phyloP scores from a whole-genome alignment of 1,284 basidiomycete species.

The Malassezia slooffiae region DNA sequence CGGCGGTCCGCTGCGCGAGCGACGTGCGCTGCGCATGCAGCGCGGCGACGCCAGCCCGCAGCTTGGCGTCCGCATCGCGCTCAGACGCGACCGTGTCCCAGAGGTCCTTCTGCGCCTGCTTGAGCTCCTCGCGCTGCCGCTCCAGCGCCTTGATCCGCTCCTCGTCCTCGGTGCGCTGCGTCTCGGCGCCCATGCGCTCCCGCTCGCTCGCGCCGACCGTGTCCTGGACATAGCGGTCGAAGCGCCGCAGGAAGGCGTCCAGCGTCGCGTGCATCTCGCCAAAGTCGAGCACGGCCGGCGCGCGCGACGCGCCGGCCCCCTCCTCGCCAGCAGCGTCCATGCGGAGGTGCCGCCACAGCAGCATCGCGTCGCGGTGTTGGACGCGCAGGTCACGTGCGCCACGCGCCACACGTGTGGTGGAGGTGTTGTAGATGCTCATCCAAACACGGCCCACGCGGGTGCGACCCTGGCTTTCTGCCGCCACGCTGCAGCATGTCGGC shows the following conservation, averaged over 20 bases:
- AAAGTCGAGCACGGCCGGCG: slow-evolving; percentile 21
- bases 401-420: no score
- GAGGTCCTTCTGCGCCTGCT: slow-evolving; percentile 25
- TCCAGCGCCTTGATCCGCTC: slow-evolving; percentile 24
- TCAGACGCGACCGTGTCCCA: slow-evolving; percentile 36
- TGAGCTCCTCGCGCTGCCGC: slow-evolving; percentile 28
- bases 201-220: slow-evolving; percentile 29
- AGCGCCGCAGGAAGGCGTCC: slow-evolving; percentile 23
- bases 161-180: slow-evolving; percentile 23
- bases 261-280: slow-evolving; percentile 22
- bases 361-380: no score
- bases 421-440: no score
- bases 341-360: no score
- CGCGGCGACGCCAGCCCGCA: slow-evolving; percentile 23
- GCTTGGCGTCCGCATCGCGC: slow-evolving; percentile 24
- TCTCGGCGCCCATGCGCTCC: slow-evolving; percentile 25
- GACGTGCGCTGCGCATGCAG: slow-evolving; percentile 27
- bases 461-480: no score
- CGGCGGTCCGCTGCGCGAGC: slow-evolving; percentile 23
- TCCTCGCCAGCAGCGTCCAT: no score
- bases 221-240: slow-evolving; percentile 27
- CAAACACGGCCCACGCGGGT: no score
- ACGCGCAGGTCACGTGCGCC: no score
- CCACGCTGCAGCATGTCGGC: no score
- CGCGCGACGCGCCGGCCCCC: no score